Percentiles rank a stretch among this genome's conserved stretches.
Conservation (phyloP, 352 stramenopile genomes). For the Globisporangium sylvaticum region DNA sequence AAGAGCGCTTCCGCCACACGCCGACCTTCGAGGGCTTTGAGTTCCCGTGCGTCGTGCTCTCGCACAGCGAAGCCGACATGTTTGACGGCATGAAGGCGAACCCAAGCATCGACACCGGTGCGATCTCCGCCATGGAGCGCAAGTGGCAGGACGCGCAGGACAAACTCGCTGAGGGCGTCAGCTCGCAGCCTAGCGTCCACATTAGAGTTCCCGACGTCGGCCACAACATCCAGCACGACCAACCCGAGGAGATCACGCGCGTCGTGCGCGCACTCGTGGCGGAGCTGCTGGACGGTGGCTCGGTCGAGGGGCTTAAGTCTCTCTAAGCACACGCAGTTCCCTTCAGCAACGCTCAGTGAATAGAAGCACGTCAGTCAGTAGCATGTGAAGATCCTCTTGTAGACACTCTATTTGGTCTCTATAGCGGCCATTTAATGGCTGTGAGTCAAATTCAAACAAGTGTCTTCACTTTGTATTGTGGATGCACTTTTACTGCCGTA, state of each 20-base stretch:
- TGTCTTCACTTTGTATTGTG: background rate
- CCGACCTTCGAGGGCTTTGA: conserved; percentile 21
- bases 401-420: background rate
- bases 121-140: conserved; percentile 43
- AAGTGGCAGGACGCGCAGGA: conserved; percentile 68
- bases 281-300: conserved; percentile 16
- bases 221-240: conserved; percentile 74
- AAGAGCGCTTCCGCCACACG: conserved; percentile 50
- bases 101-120: conserved; percentile 33
- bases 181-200: conserved; percentile 34
- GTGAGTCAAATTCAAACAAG: background rate
- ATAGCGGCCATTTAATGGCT: background rate
- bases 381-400: background rate
- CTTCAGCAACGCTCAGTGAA: background rate
- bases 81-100: conserved; percentile 70
- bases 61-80: conserved; percentile 57
- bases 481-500: background rate
- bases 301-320: conserved; percentile 9
- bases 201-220: conserved; percentile 48
- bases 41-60: conserved; percentile 70
- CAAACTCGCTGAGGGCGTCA: conserved; percentile 43
- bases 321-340: background rate
- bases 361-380: background rate
- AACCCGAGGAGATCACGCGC: conserved; percentile 52
- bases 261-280: conserved; percentile 57